Base-by-base conservation (phyloP, 768 basidiomycete genomes). In the Lactarius pseudohatsudake region DNA sequence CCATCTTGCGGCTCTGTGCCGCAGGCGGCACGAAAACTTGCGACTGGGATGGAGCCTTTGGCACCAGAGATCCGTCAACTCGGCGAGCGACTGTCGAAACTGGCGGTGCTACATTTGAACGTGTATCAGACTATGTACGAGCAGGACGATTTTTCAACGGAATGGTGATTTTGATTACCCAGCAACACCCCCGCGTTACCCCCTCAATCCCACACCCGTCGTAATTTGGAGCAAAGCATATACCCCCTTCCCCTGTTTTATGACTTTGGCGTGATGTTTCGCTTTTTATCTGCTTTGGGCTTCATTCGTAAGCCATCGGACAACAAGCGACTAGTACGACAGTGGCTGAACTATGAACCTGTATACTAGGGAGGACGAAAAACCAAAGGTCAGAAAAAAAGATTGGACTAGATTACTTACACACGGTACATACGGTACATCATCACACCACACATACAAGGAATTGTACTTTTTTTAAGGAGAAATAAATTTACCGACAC, bases 91-190 rank as follows among this genome's bases (percentile, higher is more conserved):
- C 81, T 93, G 41, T 82, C 88, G 54, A 86, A 88, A 65, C 81
- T 95, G 61, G 87, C 87, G 2, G 78, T 84, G 57, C 86, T 92
- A 70, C 91, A 94, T 75, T 79, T 91, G 61, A 84, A 86, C 69
- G 86, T 90, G 60, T 93, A 91, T 75, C 79, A 90, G 43, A 84
- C 85, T n/a, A 75, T 92, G 64, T 94, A 94, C 77, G 87, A 90
- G 76, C 83, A 84, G 71, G 82, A 86, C 67, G 85, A 82, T 50
- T 87, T 87, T 30, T 69, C 67, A 61, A 2, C 64, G 30, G 69
- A 69, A 22, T 70, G 70, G 70, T 70, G 59, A 36, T 59, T 58
- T 50, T 58, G 32, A 57, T 58, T 58, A 50, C 57, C 59, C 60
- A 6, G 32, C 40, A 56, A 32, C 53, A 36, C n/a, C 55, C 36